phyloP scores from a whole-genome alignment of 1,284 basidiomycete species.

The Marasmius sp. region DNA sequence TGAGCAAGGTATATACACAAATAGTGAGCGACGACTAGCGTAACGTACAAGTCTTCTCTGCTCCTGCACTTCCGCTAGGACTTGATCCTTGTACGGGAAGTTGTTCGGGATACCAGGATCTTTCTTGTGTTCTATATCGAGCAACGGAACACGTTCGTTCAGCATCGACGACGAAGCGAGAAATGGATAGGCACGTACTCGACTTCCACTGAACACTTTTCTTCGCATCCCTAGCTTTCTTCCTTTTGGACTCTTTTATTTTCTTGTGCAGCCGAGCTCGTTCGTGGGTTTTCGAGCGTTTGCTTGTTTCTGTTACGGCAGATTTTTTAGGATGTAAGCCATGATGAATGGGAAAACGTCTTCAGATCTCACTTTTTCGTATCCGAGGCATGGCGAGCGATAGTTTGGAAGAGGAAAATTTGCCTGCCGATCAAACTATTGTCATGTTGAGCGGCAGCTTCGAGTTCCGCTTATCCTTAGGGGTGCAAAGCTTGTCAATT shows the following conservation, averaged over 20 bases:
- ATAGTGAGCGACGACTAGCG: background rate
- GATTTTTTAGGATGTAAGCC: background rate
- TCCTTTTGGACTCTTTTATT: slow-evolving; percentile 76
- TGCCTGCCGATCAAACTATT: background rate
- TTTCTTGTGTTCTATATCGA: slow-evolving; percentile 60
- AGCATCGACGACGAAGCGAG: background rate
- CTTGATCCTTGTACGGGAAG: slow-evolving; percentile 97
- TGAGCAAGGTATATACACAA: too few species aligned
- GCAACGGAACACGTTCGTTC: slow-evolving; percentile 6
- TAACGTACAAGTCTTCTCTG: slow-evolving; percentile 69
- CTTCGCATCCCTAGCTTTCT: slow-evolving; percentile 78
- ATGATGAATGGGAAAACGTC: background rate
- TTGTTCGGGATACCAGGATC: slow-evolving; percentile 97
- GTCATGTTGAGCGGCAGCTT: too few species aligned
- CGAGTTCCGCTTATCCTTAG: too few species aligned
- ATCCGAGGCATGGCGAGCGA: slow-evolving; percentile 63
- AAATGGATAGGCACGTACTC: slow-evolving; percentile 53
- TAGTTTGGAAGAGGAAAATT: background rate
- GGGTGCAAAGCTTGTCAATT: background rate
- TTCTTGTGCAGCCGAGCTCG: slow-evolving; percentile 81
- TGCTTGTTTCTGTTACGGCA: slow-evolving; percentile 73
- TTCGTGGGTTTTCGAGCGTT: slow-evolving; percentile 72
- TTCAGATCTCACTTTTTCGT: slow-evolving; percentile 59
- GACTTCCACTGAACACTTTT: slow-evolving; percentile 90
- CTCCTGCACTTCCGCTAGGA: slow-evolving; percentile 88